phyloP scores from a whole-genome alignment of 73 alveolate species.

The Loxodes magnus region DNA sequence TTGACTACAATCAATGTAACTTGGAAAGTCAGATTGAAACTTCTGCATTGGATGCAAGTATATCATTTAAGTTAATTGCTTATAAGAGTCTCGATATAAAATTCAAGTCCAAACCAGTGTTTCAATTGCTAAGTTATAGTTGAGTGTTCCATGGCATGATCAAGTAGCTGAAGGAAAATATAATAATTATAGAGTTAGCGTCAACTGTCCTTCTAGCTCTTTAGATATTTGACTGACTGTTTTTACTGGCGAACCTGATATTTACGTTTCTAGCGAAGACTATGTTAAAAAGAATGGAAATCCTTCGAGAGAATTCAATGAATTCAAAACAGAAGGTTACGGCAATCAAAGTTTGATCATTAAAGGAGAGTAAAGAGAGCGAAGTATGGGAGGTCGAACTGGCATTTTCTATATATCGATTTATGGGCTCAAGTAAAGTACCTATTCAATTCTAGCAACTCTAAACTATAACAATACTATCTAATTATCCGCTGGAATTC shows the following conservation, averaged over 20 bases:
- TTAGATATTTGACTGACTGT: background rate
- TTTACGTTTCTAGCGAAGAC: no score
- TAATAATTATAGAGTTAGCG: background rate
- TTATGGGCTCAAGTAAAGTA: background rate
- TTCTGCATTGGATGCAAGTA: no score
- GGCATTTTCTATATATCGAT: constrained; percentile 5
- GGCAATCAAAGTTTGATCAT: constrained; percentile 6
- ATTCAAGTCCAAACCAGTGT: background rate
- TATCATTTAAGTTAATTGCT: no score
- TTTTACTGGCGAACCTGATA: constrained; percentile 10
- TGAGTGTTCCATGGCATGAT: background rate
- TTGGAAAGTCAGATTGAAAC: no score
- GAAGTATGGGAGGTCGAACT: background rate
- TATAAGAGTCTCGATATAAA: background rate
- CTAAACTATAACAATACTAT: background rate
- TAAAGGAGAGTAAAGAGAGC: background rate
- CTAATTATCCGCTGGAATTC: background rate
- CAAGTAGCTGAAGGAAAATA: background rate
- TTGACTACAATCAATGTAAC: no score
- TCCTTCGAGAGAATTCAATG: background rate
- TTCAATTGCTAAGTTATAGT: background rate
- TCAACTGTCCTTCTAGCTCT: background rate
- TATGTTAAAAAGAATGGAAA: background rate
- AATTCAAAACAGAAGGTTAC: background rate
- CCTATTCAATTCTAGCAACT: background rate